Evolutionary conservation across 768 basidiomycete genomes (phyloP), one percentile per base, ranked within the genome.

Genomic region (Boletus sp.): DNA sequence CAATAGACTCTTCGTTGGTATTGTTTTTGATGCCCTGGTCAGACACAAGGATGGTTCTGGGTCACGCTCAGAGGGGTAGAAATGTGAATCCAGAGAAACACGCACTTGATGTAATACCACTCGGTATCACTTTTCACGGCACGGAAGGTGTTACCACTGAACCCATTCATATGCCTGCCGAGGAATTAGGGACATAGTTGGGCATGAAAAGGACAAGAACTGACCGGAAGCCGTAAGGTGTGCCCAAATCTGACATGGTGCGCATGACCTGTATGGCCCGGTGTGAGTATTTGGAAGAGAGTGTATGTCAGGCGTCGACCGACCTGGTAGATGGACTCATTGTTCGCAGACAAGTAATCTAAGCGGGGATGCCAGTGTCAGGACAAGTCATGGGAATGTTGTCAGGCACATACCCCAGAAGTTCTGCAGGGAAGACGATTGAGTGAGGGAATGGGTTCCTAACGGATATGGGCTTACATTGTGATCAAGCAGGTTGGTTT

Each of bases 221-320:
- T 69, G 63, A 75, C 53, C 54, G 48, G 55, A 72, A 72, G 67
- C 69, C 82, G 75, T 71, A 78, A 60, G 83, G 83, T 52, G 83
- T 83, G n/a, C 80, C 76, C 57, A 82, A 77, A 65, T 86, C 84
- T 8, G 80, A 79, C 59, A 85, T 68, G 33, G 77, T 67, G 68
- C 81, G 80, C 75, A 80, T 75, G 29, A 75, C 70, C 72, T 75
- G 63, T 30, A 54, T n/a, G 40, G 15, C 5, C 28, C 7, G 7
- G 37, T 20, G 37, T 58, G 14, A 59, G 53, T 24, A 46, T 24
- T 48, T 15, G 33, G 2, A 41, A 35, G 8, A 35, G 30, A 29
- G 32, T 7, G 9, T n/a, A n/a, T 32, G 42, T 30, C 41, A 45
- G 10, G 33, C 20, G 35, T 55, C 8, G 41, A 37, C 53, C 6